phyloP scores from a whole-genome alignment of 2,329 filamentous ascomycete species.

The Monilinia vaccinii-corymbosi region DNA sequence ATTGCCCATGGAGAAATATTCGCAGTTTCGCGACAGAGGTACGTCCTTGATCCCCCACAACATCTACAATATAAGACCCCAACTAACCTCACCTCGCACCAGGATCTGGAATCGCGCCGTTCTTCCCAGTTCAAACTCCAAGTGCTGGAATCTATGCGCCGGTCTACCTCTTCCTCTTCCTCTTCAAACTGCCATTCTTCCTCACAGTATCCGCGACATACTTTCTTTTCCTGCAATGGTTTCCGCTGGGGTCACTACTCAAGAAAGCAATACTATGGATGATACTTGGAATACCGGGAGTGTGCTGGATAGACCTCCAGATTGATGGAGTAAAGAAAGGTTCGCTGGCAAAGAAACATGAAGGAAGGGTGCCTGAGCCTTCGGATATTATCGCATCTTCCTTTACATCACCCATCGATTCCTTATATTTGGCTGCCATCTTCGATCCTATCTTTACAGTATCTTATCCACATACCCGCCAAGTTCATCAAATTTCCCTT shows the following conservation, averaged over 20 bases:
- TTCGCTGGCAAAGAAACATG: constrained; percentile 66
- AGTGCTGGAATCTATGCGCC: constrained; percentile 53
- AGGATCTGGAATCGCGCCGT: constrained; percentile 95
- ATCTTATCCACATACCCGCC: constrained; percentile 65
- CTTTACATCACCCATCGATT: constrained; percentile 87
- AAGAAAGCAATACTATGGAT: constrained; percentile 85
- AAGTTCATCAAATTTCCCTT: constrained; percentile 69
- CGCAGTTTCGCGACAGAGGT: constrained; percentile 68
- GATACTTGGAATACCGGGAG: constrained; percentile 77
- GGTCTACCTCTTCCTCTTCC: constrained; percentile 64
- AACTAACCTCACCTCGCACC: constrained; percentile 20
- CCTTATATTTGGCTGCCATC: constrained; percentile 86
- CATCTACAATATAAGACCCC: neutral
- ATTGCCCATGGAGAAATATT: constrained; percentile 61
- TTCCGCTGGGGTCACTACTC: constrained; percentile 58
- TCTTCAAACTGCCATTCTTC: constrained; percentile 72
- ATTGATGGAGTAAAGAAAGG: constrained; percentile 94
- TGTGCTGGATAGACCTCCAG: constrained; percentile 98
- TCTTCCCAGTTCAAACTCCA: constrained; percentile 70
- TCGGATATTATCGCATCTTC: constrained; percentile 81
- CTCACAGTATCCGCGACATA: constrained; percentile 58
- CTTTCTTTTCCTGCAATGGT: constrained; percentile 73
- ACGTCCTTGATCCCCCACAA: constrained; percentile 14
- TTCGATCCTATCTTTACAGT: constrained; percentile 93
- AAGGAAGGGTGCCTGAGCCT: constrained; percentile 65